Evolutionary conservation across 1,139 yeast genomes (phyloP).

Genomic region (Pichia sp.): DNA sequence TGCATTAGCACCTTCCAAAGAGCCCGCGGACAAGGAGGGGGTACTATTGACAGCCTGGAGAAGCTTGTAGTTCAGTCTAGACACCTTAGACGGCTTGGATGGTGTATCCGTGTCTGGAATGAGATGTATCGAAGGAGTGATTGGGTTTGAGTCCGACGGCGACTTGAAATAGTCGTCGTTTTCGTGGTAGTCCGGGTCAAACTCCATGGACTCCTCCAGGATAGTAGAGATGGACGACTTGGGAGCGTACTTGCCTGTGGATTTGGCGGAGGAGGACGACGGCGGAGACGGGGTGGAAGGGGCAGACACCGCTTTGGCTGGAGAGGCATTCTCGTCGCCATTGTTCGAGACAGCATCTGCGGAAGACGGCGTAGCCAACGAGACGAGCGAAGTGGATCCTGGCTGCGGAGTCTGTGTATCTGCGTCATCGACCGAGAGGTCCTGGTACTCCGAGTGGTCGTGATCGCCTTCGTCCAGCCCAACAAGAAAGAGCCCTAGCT

Average conservation of each 20-base stretch:
- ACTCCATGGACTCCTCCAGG: slow-evolving; percentile 38
- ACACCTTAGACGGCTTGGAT: not conserved
- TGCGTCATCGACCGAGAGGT: not conserved
- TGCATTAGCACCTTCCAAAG: not conserved
- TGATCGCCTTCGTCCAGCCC: not conserved
- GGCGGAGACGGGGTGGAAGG: not conserved
- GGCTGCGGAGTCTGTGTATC: not conserved
- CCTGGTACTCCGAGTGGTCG: not conserved
- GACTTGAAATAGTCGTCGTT: slow-evolving; percentile 48
- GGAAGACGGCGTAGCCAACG: too few species aligned
- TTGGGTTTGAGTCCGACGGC: slow-evolving; percentile 38
- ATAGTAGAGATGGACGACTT: slow-evolving; percentile 26
- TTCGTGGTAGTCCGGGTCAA: slow-evolving; percentile 28
- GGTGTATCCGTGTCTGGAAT: not conserved
- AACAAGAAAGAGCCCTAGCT: not conserved
- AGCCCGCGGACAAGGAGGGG: not conserved
- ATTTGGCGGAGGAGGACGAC: not conserved
- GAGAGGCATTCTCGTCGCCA: too few species aligned
- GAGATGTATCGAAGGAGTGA: slow-evolving; percentile 1
- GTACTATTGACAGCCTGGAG: slow-evolving; percentile 1
- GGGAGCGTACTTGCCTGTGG: slow-evolving; percentile 1
- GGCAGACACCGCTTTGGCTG: too few species aligned
- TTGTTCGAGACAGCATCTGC: too few species aligned
- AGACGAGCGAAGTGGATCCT: too few species aligned
- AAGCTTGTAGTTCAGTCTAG: slow-evolving; percentile 4